A percentile compares a stretch with the other conserved stretches of the same genome.
Evolutionary conservation across 106 monocot genomes (phyloP).

Genomic region (Ottelia alismoides): DNA sequence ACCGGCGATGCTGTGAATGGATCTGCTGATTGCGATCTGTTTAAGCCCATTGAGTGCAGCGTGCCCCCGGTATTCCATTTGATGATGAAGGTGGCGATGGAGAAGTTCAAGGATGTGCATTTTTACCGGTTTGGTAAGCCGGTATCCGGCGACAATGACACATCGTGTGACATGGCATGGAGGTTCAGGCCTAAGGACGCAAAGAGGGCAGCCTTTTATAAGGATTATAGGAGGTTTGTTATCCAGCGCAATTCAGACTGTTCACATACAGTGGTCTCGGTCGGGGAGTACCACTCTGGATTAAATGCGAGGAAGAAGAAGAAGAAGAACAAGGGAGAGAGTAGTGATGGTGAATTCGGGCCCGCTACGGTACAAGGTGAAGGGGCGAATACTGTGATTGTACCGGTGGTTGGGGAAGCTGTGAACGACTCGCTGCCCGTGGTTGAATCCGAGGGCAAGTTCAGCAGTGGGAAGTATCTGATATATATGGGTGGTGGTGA

Average conservation of each 20-base stretch:
- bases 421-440: constrained; percentile 79
- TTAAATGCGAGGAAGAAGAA: constrained; percentile 51
- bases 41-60: constrained; percentile 29
- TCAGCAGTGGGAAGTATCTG: constrained; percentile 47
- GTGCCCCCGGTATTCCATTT: constrained; percentile 50
- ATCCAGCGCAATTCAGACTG: constrained; percentile 36
- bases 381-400: not conserved
- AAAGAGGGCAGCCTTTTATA: constrained; percentile 46
- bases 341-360: constrained; percentile 3
- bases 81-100: constrained; percentile 75
- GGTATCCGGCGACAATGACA: constrained; percentile 10
- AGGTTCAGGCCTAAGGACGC: constrained; percentile 64
- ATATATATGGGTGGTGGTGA: constrained; percentile 74
- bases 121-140: constrained; percentile 86
- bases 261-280: constrained; percentile 17
- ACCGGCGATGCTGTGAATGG: not conserved
- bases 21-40: constrained; percentile 16
- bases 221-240: constrained; percentile 72
- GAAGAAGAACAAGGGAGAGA: constrained; percentile 15
- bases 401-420: constrained; percentile 38
- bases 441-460: constrained; percentile 57
- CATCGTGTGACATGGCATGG: constrained; percentile 55
- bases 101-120: constrained; percentile 40
- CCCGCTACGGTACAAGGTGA: constrained; percentile 3
- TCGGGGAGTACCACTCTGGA: constrained; percentile 76